Base-by-base conservation (phyloP, 768 basidiomycete genomes). In the Collybiopsis confluens region DNA sequence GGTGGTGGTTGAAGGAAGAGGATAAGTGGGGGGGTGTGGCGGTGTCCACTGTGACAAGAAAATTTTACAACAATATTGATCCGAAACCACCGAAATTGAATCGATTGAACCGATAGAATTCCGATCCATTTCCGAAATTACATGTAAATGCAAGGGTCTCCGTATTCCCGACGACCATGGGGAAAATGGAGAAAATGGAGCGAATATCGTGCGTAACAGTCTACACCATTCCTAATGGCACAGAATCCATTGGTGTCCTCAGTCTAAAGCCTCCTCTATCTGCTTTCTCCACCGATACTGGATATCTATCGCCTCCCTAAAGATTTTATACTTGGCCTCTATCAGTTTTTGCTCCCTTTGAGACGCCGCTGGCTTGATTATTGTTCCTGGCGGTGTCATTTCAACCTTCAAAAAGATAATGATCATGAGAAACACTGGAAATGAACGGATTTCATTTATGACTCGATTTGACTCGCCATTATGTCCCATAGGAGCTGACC, bases 321-420 rank as follows among this genome's bases (percentile, higher is more conserved):
- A 98, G 63, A 98, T 94, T 66, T 81, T 85, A 70, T 97, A 98
- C 73, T 99, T 99, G 7, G 87, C 92, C 52, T 91, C 83, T 47
- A 98, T 72, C 44, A 98, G 67, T 63, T 75, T 86, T 68, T 82
- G 84, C 69, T 89, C 92, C 67, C 72, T 81, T 1, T 66, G 57
- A 3, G 78, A 76, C 10, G 84, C 83, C 15, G 73, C 70, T 2
- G 95, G 91, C 6, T 69, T 64, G 30, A 99, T 76, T 41, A 87
- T 72, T 15, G 78, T 82, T 3, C 89, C 96, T 1, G 84, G 73
- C 30, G 90, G 88, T 6, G 94, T 96, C 97, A 99, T 98, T 60
- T 92, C 87, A 28, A 89, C 82, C 91, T 92, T 59, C 20, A 16
- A 27, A 15, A 33, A 20, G 4, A 56, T n/a, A 48, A 43, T 11